phyloP scores from a whole-genome alignment of 805 yeast species.

The Phaffomyces thermotolerans region DNA sequence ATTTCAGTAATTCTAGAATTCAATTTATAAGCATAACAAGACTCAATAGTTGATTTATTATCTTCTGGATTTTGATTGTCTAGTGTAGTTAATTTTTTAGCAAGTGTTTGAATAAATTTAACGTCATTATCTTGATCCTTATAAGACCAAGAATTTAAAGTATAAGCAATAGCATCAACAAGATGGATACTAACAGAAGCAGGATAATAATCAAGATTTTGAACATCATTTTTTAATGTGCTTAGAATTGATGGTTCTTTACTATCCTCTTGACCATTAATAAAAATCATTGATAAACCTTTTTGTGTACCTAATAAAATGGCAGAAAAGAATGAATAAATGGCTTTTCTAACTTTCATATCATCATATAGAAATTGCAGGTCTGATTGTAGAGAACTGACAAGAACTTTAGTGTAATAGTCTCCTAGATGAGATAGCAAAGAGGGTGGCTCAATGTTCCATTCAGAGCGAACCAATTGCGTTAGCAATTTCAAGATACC shows the following conservation, averaged over 20 bases:
- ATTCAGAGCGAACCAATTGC: constrained; percentile 46
- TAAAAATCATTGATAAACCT: constrained; percentile 64
- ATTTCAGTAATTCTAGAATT: constrained; percentile 69
- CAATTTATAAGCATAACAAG: constrained; percentile 49
- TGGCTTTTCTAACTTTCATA: constrained; percentile 41
- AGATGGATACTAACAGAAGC: constrained; percentile 58
- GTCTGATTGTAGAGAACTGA: constrained; percentile 54
- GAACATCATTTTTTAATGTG: constrained; percentile 48
- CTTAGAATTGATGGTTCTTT: constrained; percentile 39
- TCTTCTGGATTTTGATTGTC: constrained; percentile 7
- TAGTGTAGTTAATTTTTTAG: constrained; percentile 25
- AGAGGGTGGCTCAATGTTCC: constrained; percentile 65
- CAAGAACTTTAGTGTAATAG: constrained; percentile 49
- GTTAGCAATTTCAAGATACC: constrained; percentile 50
- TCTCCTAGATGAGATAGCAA: constrained; percentile 73
- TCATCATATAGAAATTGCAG: constrained; percentile 50
- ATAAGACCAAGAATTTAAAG: constrained; percentile 73
- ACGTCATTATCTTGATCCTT: constrained; percentile 39
- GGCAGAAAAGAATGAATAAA: constrained; percentile 60
- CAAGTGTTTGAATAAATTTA: constrained; percentile 28
- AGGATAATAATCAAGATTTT: constrained; percentile 48
- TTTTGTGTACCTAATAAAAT: constrained; percentile 69
- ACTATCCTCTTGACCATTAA: constrained; percentile 42
- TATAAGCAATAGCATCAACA: constrained; percentile 64
- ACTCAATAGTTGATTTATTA: constrained; percentile 23